Evolutionary conservation across 108 stramenopile species (phyloP), one percentile per base, ranked within the genome.

Genomic region (Pseudonitzschia multistriata): DNA sequence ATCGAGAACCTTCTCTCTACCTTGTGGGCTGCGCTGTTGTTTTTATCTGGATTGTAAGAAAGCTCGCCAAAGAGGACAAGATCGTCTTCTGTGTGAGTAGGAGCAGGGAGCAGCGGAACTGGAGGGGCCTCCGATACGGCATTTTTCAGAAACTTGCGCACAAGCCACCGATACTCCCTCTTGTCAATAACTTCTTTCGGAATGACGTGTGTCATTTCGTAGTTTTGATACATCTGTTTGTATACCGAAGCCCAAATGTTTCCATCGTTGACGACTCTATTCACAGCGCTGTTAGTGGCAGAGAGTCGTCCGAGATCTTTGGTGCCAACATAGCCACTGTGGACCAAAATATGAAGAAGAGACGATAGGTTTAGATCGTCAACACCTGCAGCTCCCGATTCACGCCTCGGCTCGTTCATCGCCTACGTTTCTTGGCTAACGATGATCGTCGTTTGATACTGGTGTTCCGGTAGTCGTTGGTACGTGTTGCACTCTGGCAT

Each of bases 31-130:
- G 13, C 29, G 29, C 13, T 25, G 13, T 55, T 55, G 29, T 27
- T 0, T 55, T 55, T 25, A 55, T 55, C 54, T 11, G 54, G 13
- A 3, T 55, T 55, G 54, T 25, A 55, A 25, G 54, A 55, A 7
- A 55, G 27, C 13, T 55, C 4, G n/a, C 22, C 54, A 30, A 55
- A 30, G 13, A 55, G 21, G n/a, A 55, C 54, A 27, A 55, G 54
- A 55, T 55, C 54, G 54, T 55, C 27, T 55, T 55, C 54, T 21
- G 21, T 55, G 4, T 55, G 54, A 10, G 54, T n/a, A 14, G 54
- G 54, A 55, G 54, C 29, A 10, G 14, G 24, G 27, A 55, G 54
- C 3, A 13, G 29, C 7, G 5, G 54, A 1, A 30, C 27, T 11
- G 54, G 54, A 55, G 54, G 54, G n/a, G 54, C 54, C 14, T 30